Base-by-base conservation (phyloP, 2,329 filamentous ascomycete species). In the Microsporum audouinii region DNA sequence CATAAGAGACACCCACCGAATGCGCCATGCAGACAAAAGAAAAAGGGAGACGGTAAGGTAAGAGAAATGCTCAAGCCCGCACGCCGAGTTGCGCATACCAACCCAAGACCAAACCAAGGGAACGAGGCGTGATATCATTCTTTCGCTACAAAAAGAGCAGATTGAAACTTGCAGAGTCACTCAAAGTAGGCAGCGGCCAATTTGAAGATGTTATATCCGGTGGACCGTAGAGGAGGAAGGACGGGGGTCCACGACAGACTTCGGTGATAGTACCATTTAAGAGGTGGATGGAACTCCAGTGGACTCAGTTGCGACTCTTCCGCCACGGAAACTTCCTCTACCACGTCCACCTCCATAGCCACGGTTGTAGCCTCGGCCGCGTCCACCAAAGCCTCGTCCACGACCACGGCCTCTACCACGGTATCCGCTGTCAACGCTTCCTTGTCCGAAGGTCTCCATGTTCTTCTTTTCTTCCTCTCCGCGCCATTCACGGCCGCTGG, bases 361-460 rank as follows among this genome's bases (percentile, higher is more conserved):
- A 62, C 77, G 73, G 64, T 69, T 72, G 61, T 78, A 78, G 45
- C 77, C 75, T 64, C 76, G 71, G 49, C 79, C 79, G 63, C 81
- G 77, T 36, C 65, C 65, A 23, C 81, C 79, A 63, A 79, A 72
- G 38, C 81, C 80, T 59, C 81, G 77, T 31, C 87, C 86, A 57
- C 88, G 83, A 27, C 89, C 88, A 61, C 91, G 85, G 39, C 88
- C 88, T 49, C 90, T 83, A 34, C 90, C 89, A 58, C 91, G 86
- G 74, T 86, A 94, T 65, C 88, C 87, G 59, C 85, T 84, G 63
- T 99, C 94, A 27, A 99, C 91, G 67, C 91, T 96, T 59, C 91
- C 91, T 73, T 97, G 91, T 6, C 94, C 94, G 67, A 99, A 99
- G 0, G 94, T 99, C 77, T 99, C 94, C 71, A 99, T 88, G 72